Evolutionary conservation across 75 land plant species (phyloP).

Genomic region (Picea sitchensis): DNA sequence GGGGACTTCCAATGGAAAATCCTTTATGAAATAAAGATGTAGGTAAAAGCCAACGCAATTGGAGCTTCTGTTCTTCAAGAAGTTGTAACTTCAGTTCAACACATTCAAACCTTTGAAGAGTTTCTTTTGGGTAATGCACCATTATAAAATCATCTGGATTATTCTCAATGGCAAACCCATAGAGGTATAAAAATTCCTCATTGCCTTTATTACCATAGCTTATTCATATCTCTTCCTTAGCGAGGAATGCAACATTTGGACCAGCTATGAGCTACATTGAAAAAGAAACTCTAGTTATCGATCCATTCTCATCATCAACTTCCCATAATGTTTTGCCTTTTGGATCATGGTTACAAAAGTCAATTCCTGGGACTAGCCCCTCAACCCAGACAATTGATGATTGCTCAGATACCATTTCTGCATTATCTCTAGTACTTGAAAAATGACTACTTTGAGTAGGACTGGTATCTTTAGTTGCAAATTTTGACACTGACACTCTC

Average conservation of each 20-base stretch:
- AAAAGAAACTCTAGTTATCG: background rate
- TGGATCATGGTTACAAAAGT: too few relatives aligned
- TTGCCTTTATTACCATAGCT: conserved; percentile 96
- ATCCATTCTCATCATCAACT: too few relatives aligned
- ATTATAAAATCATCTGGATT: conserved; percentile 86
- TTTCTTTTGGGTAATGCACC: conserved; percentile 87
- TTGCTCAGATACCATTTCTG: too few relatives aligned
- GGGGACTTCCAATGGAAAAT: conserved; percentile 21
- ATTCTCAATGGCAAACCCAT: conserved; percentile 83
- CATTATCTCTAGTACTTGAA: background rate
- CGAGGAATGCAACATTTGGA: conserved; percentile 11
- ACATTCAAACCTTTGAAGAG: conserved; percentile 40
- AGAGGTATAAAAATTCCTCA: conserved; percentile 92
- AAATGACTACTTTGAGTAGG: background rate
- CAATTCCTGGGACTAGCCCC: too few relatives aligned
- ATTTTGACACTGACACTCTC: background rate
- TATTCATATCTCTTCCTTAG: conserved; percentile 60
- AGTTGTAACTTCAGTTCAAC: conserved; percentile 56
- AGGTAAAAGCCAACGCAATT: too few relatives aligned
- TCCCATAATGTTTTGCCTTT: too few relatives aligned
- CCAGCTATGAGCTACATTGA: background rate
- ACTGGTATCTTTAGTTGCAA: background rate
- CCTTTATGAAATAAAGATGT: too few relatives aligned
- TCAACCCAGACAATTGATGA: too few relatives aligned
- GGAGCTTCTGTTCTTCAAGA: conserved; percentile 60